Evolutionary conservation across 2,329 filamentous ascomycete species (phyloP).

Genomic region (Madurella mycetomatis): DNA sequence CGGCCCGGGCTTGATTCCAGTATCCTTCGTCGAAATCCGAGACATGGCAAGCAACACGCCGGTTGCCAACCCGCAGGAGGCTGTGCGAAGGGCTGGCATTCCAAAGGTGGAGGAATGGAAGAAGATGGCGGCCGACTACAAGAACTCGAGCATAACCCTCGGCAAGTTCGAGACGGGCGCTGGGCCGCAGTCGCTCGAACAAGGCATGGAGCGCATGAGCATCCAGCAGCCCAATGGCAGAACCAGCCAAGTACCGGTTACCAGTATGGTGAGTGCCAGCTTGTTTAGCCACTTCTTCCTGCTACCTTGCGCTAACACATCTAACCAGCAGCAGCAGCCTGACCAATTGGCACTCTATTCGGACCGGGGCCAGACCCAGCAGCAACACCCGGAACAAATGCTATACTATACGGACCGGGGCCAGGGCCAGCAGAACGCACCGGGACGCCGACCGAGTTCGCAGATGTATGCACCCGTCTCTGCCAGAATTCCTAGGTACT

Average conservation of each 20-base stretch:
- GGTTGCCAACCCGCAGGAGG: slow-evolving; percentile 76
- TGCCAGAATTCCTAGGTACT: slow-evolving; percentile 86
- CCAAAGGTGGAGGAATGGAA: slow-evolving; percentile 98
- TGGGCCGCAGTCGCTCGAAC: slow-evolving; percentile 51
- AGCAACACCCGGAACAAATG: no score
- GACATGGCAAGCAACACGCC: slow-evolving; percentile 86
- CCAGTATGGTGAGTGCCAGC: slow-evolving; percentile 43
- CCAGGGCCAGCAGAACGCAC: slow-evolving; percentile 32
- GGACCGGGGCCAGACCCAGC: slow-evolving; percentile 21
- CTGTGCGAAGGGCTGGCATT: slow-evolving; percentile 82
- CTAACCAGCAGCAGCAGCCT: slow-evolving; percentile 19
- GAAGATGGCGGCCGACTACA: slow-evolving; percentile 98
- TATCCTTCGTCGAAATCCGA: slow-evolving; percentile 92
- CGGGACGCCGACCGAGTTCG: slow-evolving; percentile 26
- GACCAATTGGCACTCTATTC: not conserved
- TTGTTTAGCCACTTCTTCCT: not conserved
- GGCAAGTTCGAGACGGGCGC: slow-evolving; percentile 74
- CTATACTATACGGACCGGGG: slow-evolving; percentile 34
- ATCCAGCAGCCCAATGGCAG: slow-evolving; percentile 53
- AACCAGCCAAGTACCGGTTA: slow-evolving; percentile 45
- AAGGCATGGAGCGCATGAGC: slow-evolving; percentile 75
- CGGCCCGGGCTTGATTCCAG: slow-evolving; percentile 89
- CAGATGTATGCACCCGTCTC: slow-evolving; percentile 70
- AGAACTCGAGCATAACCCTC: slow-evolving; percentile 95
- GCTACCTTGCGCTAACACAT: not conserved